phyloP scores from a whole-genome alignment of 1,284 basidiomycete genomes.

The Golubevia pallescens region DNA sequence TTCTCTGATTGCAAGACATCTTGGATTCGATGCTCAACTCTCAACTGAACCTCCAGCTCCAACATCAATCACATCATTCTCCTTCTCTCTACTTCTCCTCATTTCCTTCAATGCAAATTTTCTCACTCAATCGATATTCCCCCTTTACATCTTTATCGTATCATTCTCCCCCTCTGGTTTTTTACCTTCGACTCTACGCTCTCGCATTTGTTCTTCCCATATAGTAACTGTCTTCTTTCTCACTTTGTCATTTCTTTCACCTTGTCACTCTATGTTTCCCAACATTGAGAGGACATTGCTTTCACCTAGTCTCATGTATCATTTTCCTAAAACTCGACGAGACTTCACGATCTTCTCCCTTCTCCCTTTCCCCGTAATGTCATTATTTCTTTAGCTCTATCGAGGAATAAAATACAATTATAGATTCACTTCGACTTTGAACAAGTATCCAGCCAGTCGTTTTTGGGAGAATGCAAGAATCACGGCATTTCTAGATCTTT shows the following conservation, averaged over 20 bases:
- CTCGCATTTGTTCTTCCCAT: not conserved
- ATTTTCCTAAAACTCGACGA: constrained; percentile 4
- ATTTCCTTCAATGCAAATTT: too few species aligned
- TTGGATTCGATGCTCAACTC: not conserved
- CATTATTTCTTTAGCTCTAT: not conserved
- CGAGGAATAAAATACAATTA: too few species aligned
- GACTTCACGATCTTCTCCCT: not conserved
- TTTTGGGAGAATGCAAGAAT: not conserved
- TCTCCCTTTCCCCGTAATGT: not conserved
- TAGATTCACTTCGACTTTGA: too few species aligned
- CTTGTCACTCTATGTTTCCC: not conserved
- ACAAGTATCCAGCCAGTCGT: not conserved
- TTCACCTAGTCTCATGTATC: constrained; percentile 11
- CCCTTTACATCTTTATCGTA: too few species aligned
- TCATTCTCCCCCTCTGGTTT: too few species aligned
- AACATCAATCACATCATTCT: too few species aligned
- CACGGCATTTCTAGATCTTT: not conserved
- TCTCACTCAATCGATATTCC: too few species aligned
- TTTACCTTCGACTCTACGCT: too few species aligned
- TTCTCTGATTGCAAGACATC: too few species aligned
- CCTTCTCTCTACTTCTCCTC: too few species aligned
- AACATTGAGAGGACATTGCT: too few species aligned
- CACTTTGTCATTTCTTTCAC: not conserved
- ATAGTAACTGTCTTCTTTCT: not conserved
- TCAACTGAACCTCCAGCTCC: not conserved